Percentiles rank a stretch among this genome's conserved stretches.
Evolutionary conservation across 352 stramenopile species (phyloP).

Genomic region (Peronosclerospora sorghi): DNA sequence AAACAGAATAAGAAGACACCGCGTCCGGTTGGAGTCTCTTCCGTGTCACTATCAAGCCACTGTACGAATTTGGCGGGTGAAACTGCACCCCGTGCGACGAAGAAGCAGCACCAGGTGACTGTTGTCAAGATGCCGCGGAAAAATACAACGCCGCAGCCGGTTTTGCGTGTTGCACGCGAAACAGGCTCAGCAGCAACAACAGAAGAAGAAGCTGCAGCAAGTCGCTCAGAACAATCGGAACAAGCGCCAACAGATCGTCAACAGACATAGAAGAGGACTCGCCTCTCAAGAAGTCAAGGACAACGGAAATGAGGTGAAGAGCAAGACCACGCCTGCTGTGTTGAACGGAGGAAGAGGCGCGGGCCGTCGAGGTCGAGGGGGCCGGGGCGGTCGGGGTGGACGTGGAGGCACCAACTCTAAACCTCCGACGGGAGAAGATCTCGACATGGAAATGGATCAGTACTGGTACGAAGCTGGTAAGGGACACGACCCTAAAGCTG

Average conservation of each 20-base stretch:
- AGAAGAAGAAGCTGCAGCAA: conserved; percentile 58
- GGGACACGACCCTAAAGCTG: conserved; percentile 74
- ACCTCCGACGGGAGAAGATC: conserved; percentile 48
- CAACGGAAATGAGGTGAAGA: conserved; percentile 21
- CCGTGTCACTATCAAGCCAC: conserved; percentile 58
- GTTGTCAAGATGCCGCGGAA: conserved; percentile 22
- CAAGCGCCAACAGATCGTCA: conserved; percentile 68
- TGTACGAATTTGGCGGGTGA: conserved; percentile 61
- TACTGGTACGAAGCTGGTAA: conserved; percentile 86
- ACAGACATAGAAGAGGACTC: conserved; percentile 67
- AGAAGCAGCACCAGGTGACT: conserved; percentile 27
- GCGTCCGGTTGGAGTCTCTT: conserved; percentile 39
- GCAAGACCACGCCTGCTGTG: conserved; percentile 16
- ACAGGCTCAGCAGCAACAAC: conserved; percentile 31
- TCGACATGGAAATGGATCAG: conserved; percentile 82
- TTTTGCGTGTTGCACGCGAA: conserved; percentile 9
- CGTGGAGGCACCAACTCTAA: conserved; percentile 33
- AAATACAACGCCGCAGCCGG: conserved; percentile 17
- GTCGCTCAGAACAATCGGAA: conserved; percentile 46
- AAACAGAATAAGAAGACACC: conserved; percentile 31
- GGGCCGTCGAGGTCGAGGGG: conserved; percentile 13
- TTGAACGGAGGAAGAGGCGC: conserved; percentile 19
- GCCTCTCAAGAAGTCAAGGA: conserved; percentile 18
- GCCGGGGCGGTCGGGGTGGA: conserved; percentile 21
- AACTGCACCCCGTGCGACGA: conserved; percentile 10